Conservation (phyloP, 2,329 filamentous ascomycete species). For the Xylaria sp. region DNA sequence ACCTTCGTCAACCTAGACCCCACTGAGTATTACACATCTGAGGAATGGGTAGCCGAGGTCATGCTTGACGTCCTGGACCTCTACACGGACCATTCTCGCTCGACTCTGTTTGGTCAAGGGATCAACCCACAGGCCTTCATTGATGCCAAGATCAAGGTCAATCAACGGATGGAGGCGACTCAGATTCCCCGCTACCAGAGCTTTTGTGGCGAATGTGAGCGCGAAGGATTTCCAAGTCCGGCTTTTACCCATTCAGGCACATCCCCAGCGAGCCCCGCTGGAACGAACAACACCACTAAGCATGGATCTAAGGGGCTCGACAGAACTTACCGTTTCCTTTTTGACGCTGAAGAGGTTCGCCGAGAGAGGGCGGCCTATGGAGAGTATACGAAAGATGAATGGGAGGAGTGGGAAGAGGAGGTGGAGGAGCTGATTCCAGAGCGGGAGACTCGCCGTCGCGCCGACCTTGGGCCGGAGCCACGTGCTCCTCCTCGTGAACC, state of each 20-base stretch:
- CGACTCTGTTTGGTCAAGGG: constrained; percentile 77
- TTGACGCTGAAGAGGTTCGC: constrained; percentile 80
- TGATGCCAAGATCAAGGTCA: constrained; percentile 85
- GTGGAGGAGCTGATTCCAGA: constrained; percentile 70
- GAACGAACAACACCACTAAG: constrained; percentile 53
- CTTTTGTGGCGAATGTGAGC: constrained; percentile 65
- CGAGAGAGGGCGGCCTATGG: constrained; percentile 75
- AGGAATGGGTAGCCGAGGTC: constrained; percentile 73
- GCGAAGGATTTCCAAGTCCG: constrained; percentile 49
- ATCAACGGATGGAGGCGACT: constrained; percentile 79
- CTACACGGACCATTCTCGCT: constrained; percentile 84
- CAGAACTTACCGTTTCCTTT: constrained; percentile 88
- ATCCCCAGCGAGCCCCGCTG: constrained; percentile 54
- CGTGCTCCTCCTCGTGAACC: constrained; percentile 44
- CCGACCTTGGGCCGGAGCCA: constrained; percentile 43
- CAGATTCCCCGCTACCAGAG: constrained; percentile 72
- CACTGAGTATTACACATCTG: constrained; percentile 59
- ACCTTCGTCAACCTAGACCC: constrained; percentile 62
- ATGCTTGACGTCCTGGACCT: constrained; percentile 91
- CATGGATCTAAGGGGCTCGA: constrained; percentile 55
- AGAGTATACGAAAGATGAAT: constrained; percentile 77
- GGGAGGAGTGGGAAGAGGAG: constrained; percentile 81
- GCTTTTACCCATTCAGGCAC: constrained; percentile 51
- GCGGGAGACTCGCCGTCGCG: constrained; percentile 40
- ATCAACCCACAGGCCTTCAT: constrained; percentile 84